Conservation (phyloP, 257 asterid species). For the Cruciata laevipes region DNA sequence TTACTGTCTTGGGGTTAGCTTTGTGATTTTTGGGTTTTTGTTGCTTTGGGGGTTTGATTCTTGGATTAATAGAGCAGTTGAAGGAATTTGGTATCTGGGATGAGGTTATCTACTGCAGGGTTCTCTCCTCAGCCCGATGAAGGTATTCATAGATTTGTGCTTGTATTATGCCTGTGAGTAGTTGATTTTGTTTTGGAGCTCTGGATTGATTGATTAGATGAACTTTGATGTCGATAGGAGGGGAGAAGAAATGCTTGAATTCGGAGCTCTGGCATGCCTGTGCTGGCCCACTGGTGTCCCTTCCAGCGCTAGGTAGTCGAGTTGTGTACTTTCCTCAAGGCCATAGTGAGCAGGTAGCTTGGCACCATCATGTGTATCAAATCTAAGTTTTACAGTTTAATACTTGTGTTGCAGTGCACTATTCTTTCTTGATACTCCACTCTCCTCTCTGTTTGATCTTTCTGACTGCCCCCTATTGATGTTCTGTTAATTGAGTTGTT, state of each 20-base stretch:
- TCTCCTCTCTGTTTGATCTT: neutral
- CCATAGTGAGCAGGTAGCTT: constrained; percentile 79
- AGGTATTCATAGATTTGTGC: constrained; percentile 32
- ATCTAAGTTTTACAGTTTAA: neutral
- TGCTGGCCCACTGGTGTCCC: constrained; percentile 91
- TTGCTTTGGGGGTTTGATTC: constrained; percentile 18
- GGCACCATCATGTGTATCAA: neutral
- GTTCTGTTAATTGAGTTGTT: neutral
- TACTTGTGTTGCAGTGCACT: neutral
- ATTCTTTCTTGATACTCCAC: neutral
- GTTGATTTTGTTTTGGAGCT: neutral
- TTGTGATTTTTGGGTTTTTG: constrained; percentile 9
- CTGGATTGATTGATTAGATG: constrained; percentile 1
- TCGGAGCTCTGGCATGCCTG: constrained; percentile 98
- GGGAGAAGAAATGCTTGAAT: constrained; percentile 88
- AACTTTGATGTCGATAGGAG: constrained; percentile 22
- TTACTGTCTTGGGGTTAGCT: constrained; percentile 5
- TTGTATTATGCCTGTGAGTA: neutral
- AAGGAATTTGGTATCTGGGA: constrained; percentile 27
- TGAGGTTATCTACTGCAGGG: constrained; percentile 73
- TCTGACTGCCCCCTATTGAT: too few species aligned
- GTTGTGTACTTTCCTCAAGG: constrained; percentile 93
- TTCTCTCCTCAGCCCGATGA: constrained; percentile 65
- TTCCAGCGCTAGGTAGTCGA: constrained; percentile 80
- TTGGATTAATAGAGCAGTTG: constrained; percentile 12